Evolutionary conservation across 23 red algal species (phyloP), one percentile per base, ranked within the genome.

Genomic region (Gracilaria domingensis): DNA sequence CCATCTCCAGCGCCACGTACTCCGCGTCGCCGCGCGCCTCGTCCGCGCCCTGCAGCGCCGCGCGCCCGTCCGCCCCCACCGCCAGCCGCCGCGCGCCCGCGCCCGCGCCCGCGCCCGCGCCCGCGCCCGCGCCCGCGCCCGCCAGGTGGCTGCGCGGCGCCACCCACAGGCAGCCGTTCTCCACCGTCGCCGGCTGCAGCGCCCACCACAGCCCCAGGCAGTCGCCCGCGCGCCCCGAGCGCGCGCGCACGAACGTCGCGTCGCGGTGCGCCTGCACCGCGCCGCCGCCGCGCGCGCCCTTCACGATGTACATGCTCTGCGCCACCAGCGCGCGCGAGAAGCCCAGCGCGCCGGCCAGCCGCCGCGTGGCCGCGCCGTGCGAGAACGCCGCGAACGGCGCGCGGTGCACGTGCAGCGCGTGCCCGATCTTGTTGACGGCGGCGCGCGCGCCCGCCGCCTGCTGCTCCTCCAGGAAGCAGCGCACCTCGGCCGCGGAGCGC

Each of bases 281-380:
- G 38, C 86, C 91, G 26, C 95, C 95, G 2, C 94, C 83, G n/a
- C 36, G 84, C 18, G 95, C 90, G 56, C 69, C 55, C 59, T 98
- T 98, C 60, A 98, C 42, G 36, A 98, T 98, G 64, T 89, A 93
- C 95, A 98, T 98, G 42, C 86, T 91, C 80, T 98, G 95, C 21
- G 91, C 91, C 38, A 92, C 32, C 39, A 84, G 24, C 12, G 95
- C 42, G 24, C 55, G 30, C 23, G 42, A 64, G 21, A 61, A 51
- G 35, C 67, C 60, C 29, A 93, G 32, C n/a, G 70, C 85, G 23
- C 16, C 26, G 25, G 44, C 75, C 17, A 88, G 79, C 3, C 13
- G 50, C 5, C 66, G 29, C 60, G 91, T 84, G 26, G 24, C 36
- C 4, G 25, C 18, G 7, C 62, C 38, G 29, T 71, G 80, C 44